Percentiles rank a stretch among this genome's conserved stretches.
These are phyloP conservation scores for Onygenales sp. DNA, from an alignment of 2,329 filamentous ascomycete species.

Conservation along the genomic window DNA sequence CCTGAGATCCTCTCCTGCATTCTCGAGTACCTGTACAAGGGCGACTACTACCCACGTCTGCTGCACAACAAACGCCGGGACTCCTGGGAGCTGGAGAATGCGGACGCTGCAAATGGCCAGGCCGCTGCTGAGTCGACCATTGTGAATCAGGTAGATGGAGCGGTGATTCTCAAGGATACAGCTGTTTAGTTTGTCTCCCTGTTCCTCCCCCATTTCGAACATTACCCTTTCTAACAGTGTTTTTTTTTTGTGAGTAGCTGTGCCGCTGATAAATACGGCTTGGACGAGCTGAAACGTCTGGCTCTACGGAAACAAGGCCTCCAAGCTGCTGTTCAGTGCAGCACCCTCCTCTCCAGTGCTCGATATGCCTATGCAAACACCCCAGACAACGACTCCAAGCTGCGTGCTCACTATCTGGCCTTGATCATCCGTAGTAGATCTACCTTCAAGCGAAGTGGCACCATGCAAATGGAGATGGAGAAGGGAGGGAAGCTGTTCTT, in stretches of 20 bases:
- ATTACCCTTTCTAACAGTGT: constrained; percentile 7
- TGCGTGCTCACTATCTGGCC: constrained; percentile 82
- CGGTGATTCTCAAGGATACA: constrained; percentile 73
- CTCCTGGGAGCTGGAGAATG: constrained; percentile 71
- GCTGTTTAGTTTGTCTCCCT: constrained; percentile 57
- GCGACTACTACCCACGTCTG: constrained; percentile 80
- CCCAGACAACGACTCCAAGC: constrained; percentile 79
- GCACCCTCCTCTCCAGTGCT: constrained; percentile 78
- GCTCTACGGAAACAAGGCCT: constrained; percentile 83
- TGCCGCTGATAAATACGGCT: constrained; percentile 71
- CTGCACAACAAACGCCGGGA: constrained; percentile 72
- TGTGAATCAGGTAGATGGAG: constrained; percentile 55
- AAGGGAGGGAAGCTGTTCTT: constrained; percentile 82
- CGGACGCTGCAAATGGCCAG: constrained; percentile 31
- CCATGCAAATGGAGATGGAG: constrained; percentile 94
- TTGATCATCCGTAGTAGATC: constrained; percentile 80
- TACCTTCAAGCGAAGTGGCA: constrained; percentile 88
- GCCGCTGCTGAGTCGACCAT: constrained; percentile 51
- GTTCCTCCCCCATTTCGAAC: not conserved
- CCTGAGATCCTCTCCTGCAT: constrained; percentile 86
- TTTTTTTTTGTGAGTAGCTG: constrained; percentile 39
- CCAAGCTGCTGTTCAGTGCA: constrained; percentile 72
- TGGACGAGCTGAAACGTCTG: constrained; percentile 76
- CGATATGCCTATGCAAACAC: constrained; percentile 84
- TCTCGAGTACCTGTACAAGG: constrained; percentile 87